Evolutionary conservation across 306 rosid genomes (phyloP), one percentile per base, ranked within the genome.

Genomic region (Ormosia semicastrata): DNA sequence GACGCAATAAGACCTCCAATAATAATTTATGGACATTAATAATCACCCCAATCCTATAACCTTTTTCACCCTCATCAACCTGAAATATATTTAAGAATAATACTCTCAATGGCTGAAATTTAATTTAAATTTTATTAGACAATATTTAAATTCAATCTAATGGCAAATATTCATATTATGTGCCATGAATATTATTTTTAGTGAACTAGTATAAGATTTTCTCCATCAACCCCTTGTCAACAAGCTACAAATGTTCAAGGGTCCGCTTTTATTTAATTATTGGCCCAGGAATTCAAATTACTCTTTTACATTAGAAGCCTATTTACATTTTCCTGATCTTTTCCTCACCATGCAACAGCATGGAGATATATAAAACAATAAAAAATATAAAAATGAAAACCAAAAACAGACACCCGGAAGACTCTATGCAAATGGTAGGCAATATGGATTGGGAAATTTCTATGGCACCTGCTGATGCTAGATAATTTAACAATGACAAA

Each of bases 401-500:
- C 57, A 63, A 56, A 66, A 77, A 40, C 8, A 24, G 36, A 18
- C 1, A 62, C 36, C 57, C 41, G 8, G 40, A 66, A 41, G 11
- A 84, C 67, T 59, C 57, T 73, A 73, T 58, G 59, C 6, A 56
- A 73, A 49, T 70, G 11, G 30, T 54, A 36, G 60, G 17, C 50
- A 81, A 76, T 7, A 56, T n/a, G 66, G 47, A 67, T 41, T 65
- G 66, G 50, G 66, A 81, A 67, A 72, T 17, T 67, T 76, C 88
- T 67, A 77, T 9, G 39, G 69, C 86, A 73, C 73, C 69, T 50
- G 66, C 71, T 67, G 68, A 37, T 67, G 84, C 79, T 81, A 43
- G 14, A 78, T 46, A 80, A 77, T 62, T 63, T 73, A 67, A 86
- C 49, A 32, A 75, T 60, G 73, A 73, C 56, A 78, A n/a, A 66